A percentile compares a stretch with the other conserved stretches of the same genome.
Conservation (phyloP, 2,329 filamentous ascomycete species). For the Neonectria sp. region DNA sequence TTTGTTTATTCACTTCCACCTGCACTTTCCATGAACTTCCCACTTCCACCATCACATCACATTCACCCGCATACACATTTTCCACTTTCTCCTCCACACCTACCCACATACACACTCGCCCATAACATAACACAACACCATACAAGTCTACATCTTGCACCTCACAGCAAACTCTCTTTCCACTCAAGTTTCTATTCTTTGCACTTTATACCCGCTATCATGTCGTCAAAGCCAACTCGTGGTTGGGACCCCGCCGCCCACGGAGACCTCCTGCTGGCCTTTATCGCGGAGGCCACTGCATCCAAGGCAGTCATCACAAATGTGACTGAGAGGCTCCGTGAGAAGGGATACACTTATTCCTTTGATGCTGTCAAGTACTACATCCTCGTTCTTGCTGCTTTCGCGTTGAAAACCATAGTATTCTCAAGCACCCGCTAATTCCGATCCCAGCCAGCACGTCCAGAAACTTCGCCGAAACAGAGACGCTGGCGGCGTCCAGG, state of each 20-base stretch:
- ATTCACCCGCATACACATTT: background rate
- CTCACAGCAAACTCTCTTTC: constrained; percentile 8
- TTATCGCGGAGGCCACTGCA: constrained; percentile 56
- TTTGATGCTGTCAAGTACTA: constrained; percentile 59
- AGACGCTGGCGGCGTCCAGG: constrained; percentile 47
- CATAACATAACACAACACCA: constrained; percentile 9
- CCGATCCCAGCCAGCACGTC: constrained; percentile 59
- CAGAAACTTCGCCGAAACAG: constrained; percentile 60
- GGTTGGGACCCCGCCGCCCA: constrained; percentile 57
- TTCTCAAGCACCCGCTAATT: constrained; percentile 33
- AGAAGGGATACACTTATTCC: constrained; percentile 57
- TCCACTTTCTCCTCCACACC: background rate
- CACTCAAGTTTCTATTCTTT: constrained; percentile 1
- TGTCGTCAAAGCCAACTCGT: constrained; percentile 43
- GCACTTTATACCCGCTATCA: constrained; percentile 24
- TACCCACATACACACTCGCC: background rate
- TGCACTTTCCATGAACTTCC: constrained; percentile 11
- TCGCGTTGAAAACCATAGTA: constrained; percentile 9
- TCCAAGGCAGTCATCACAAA: constrained; percentile 51
- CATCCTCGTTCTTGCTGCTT: constrained; percentile 11
- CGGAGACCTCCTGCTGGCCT: constrained; percentile 55
- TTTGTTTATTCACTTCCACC: background rate
- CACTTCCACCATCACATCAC: background rate
- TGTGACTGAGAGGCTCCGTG: constrained; percentile 51
- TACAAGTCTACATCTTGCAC: constrained; percentile 3